A percentile compares a stretch with the other conserved stretches of the same genome.
phyloP scores from a whole-genome alignment of 2,329 filamentous ascomycete species.

The Tetracladium maxilliforme region DNA sequence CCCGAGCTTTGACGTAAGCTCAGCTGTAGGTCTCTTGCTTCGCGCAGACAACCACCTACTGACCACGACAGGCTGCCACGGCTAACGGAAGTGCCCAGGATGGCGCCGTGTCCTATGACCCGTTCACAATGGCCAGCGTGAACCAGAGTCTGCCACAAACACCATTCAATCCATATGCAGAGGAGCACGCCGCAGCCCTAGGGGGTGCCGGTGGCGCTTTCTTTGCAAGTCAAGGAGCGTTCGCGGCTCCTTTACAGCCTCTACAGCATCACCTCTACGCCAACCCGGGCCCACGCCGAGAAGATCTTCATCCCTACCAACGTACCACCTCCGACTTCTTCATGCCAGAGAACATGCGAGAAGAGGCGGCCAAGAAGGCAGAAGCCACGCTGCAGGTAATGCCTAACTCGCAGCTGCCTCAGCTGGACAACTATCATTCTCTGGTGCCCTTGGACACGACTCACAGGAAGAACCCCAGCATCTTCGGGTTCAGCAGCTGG shows the following conservation, averaged over 20 bases:
- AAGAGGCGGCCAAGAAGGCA: constrained; percentile 78
- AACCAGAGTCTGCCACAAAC: constrained; percentile 32
- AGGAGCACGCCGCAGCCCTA: constrained; percentile 48
- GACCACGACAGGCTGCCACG: too few relatives aligned
- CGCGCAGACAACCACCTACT: constrained; percentile 10
- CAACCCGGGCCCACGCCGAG: constrained; percentile 67
- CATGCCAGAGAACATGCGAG: constrained; percentile 69
- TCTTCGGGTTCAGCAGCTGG: constrained; percentile 85
- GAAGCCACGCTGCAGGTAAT: constrained; percentile 77
- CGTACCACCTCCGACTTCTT: constrained; percentile 84
- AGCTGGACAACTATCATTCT: constrained; percentile 81
- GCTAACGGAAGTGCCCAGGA: constrained; percentile 35
- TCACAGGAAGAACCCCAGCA: constrained; percentile 60
- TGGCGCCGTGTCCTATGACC: constrained; percentile 38
- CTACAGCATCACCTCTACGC: constrained; percentile 90
- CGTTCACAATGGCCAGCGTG: constrained; percentile 45
- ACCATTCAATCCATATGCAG: constrained; percentile 63
- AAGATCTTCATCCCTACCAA: constrained; percentile 74
- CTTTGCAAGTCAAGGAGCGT: constrained; percentile 43
- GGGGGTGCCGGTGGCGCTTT: constrained; percentile 46
- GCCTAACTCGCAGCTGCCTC: constrained; percentile 62
- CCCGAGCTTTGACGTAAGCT: constrained; percentile 36
- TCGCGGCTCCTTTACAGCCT: constrained; percentile 37
- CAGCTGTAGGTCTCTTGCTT: constrained; percentile 22
- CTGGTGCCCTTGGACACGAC: constrained; percentile 78